Conservation (phyloP, 805 yeast genomes). For the Candida schatavii region DNA sequence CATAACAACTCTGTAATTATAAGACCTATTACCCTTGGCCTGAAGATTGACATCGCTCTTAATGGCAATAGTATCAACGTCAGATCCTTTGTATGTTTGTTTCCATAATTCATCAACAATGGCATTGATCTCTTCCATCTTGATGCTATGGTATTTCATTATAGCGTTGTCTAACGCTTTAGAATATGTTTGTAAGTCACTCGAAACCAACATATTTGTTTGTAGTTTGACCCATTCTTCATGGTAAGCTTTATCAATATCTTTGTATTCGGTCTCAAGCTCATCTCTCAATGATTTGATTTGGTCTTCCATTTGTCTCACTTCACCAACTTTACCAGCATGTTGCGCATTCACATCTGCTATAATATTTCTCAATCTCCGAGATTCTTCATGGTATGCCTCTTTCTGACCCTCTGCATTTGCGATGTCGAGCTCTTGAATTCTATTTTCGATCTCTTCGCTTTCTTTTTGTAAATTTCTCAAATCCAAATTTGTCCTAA, state of each 20-base stretch:
- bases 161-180: constrained; percentile 90
- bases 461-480: constrained; percentile 43
- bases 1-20: constrained; percentile 94
- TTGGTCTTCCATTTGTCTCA: constrained; percentile 78
- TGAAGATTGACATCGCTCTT: constrained; percentile 68
- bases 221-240: constrained; percentile 74
- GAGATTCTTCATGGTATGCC: constrained; percentile 58
- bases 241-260: constrained; percentile 61
- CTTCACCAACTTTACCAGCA: constrained; percentile 81
- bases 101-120: constrained; percentile 92
- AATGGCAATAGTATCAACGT: constrained; percentile 86
- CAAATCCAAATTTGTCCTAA: constrained; percentile 63
- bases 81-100: constrained; percentile 90
- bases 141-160: constrained; percentile 85
- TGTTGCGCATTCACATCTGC: constrained; percentile 57
- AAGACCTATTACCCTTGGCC: constrained; percentile 58
- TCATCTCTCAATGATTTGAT: constrained; percentile 54
- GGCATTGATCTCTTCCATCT: constrained; percentile 89
- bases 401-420: constrained; percentile 62
- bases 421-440: constrained; percentile 46
- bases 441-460: constrained; percentile 30
- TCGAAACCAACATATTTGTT: constrained; percentile 70
- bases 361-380: constrained; percentile 46
- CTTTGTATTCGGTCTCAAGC: constrained; percentile 64
- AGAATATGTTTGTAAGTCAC: constrained; percentile 77